These are phyloP conservation scores for Borealophlyctis nickersoniae DNA, from an alignment of 192 early-diverging fungal genomes.

Conservation along the genomic window DNA sequence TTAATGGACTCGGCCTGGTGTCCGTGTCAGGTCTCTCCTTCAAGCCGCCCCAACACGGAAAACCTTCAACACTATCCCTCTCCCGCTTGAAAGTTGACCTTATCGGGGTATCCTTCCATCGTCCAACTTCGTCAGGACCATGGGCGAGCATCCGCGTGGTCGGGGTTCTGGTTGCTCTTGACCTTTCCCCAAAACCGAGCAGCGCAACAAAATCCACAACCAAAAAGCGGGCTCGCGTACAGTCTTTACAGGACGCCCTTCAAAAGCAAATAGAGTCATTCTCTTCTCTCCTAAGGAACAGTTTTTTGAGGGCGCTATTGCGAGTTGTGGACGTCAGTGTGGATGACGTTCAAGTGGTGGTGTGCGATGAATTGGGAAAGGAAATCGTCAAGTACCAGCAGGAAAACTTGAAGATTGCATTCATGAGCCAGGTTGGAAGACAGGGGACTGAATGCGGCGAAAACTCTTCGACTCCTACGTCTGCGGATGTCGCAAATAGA, in stretches of 20 bases:
- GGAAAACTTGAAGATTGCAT: too few species aligned
- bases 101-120: too few species aligned
- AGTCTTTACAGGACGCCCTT: background rate
- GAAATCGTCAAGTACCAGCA: constrained; percentile 11
- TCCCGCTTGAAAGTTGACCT: too few species aligned
- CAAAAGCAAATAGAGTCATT: background rate
- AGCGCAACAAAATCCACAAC: background rate
- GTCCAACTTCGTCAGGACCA: too few species aligned
- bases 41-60: too few species aligned
- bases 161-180: background rate
- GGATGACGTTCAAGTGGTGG: constrained; percentile 6
- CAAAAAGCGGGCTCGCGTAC: background rate
- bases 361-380: constrained; percentile 7
- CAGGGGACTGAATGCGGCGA: too few species aligned
- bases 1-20: too few species aligned
- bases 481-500: too few species aligned
- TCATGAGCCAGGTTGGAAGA: too few species aligned
- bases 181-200: background rate
- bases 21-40: too few species aligned
- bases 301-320: constrained; percentile 8
- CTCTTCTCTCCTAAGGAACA: constrained; percentile 10
- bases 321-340: constrained; percentile 18
- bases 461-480: too few species aligned
- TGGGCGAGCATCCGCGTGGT: background rate
- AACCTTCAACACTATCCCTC: too few species aligned